A percentile compares a stretch with the other conserved stretches of the same genome.
phyloP scores from a whole-genome alignment of 345 rosid genomes.

The Isatis tinctoria region DNA sequence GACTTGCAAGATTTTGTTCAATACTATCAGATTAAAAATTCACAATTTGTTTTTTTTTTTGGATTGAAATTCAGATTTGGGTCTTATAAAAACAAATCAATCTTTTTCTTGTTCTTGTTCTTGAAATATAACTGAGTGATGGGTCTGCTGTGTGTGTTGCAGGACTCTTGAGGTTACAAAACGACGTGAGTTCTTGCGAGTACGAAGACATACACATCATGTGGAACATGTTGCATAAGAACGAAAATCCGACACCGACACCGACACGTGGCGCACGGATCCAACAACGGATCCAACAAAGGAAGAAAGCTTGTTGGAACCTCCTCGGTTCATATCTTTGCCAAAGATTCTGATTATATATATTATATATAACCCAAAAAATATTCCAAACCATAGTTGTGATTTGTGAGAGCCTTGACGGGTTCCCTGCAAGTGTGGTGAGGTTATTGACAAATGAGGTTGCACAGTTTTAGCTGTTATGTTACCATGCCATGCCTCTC shows the following conservation, averaged over 20 bases:
- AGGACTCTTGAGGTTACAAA: conserved; percentile 37
- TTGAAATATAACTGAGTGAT: not conserved
- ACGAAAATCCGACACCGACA: conserved; percentile 17
- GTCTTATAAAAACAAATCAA: not conserved
- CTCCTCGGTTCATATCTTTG: conserved; percentile 30
- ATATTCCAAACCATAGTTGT: conserved; percentile 21
- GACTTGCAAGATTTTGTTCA: not conserved
- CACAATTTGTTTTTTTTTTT: not conserved
- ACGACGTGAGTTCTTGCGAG: conserved; percentile 49
- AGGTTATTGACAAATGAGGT: conserved; percentile 2
- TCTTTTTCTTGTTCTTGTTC: not conserved
- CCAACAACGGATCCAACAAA: conserved; percentile 5
- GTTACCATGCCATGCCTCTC: conserved; percentile 6
- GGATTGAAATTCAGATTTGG: not conserved
- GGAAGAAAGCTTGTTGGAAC: conserved; percentile 34
- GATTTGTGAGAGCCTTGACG: conserved; percentile 25
- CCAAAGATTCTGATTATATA: conserved; percentile 29
- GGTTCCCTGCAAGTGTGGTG: conserved; percentile 31
- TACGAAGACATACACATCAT: conserved; percentile 50
- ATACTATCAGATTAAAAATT: not conserved
- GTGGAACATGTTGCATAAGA: conserved; percentile 46
- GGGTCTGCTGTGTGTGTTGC: not conserved
- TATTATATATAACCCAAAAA: too few relatives aligned
- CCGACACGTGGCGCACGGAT: not conserved
- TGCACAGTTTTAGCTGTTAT: conserved; percentile 6